Percentiles rank a stretch among this genome's conserved stretches.
Evolutionary conservation across 177 flowering plant species (phyloP).

Genomic region (Vitis hybrid): DNA sequence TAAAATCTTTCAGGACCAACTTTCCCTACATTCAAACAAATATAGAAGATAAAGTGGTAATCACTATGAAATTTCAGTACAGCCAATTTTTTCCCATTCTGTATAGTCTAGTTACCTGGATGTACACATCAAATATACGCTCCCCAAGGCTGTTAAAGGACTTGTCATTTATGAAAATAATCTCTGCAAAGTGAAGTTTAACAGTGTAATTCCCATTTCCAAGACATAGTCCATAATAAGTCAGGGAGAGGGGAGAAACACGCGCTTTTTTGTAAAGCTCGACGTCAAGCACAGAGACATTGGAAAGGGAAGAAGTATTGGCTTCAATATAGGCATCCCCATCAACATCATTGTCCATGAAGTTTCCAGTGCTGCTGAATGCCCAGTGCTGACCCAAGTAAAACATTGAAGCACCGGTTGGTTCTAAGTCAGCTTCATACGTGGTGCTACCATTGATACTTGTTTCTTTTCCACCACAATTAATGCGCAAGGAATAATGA

Average conservation of each 20-base stretch:
- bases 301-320: constrained; percentile 28
- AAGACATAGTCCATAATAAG: constrained; percentile 60
- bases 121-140: constrained; percentile 57
- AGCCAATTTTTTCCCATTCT: neutral
- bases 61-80: too few species aligned
- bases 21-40: constrained; percentile 35
- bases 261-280: constrained; percentile 44
- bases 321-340: constrained; percentile 24
- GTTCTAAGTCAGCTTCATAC: constrained; percentile 35
- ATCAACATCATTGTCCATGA: constrained; percentile 39
- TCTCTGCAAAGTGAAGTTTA: constrained; percentile 68
- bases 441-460: constrained; percentile 12
- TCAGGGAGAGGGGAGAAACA: constrained; percentile 54
- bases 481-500: constrained; percentile 35
- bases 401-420: constrained; percentile 42
- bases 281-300: constrained; percentile 16
- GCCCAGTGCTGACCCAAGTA: constrained; percentile 45
- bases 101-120: constrained; percentile 41
- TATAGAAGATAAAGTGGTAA: neutral
- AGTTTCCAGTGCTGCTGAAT: constrained; percentile 59
- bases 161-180: constrained; percentile 33
- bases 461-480: constrained; percentile 47
- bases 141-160: constrained; percentile 53
- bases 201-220: constrained; percentile 48
- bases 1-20: constrained; percentile 61